Conservation (phyloP, 257 asterid species). For the Cordia subcordata region DNA sequence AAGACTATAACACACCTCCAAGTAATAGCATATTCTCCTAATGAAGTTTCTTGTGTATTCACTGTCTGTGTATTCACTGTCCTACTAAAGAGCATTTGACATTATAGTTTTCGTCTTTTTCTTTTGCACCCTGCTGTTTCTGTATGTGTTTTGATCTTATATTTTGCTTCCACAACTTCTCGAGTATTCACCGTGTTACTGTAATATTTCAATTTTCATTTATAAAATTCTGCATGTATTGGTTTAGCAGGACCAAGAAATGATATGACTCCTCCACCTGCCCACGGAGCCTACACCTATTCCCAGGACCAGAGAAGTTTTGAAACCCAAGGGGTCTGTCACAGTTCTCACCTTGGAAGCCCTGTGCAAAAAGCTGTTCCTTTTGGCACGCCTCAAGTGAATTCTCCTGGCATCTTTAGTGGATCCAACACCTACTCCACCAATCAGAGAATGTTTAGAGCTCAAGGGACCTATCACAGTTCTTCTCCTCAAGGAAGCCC, state of each 20-base stretch:
- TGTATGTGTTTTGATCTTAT: not conserved
- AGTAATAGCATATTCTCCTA: constrained; percentile 40
- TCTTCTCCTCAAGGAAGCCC: constrained; percentile 29
- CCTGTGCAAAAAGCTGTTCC: too few species aligned
- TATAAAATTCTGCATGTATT: not conserved
- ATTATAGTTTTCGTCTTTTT: not conserved
- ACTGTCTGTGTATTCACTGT: not conserved
- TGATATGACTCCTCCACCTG: constrained; percentile 21
- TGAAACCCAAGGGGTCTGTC: constrained; percentile 35
- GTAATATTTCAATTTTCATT: constrained; percentile 4
- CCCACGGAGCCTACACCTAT: constrained; percentile 26
- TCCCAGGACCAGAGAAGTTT: constrained; percentile 26
- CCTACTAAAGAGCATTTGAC: not conserved
- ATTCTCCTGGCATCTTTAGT: constrained; percentile 1
- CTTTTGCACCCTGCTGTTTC: not conserved
- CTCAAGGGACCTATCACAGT: constrained; percentile 31
- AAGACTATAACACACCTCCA: constrained; percentile 38
- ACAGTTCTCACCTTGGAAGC: constrained; percentile 17
- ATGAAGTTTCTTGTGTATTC: not conserved
- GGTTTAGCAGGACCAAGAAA: constrained; percentile 35
- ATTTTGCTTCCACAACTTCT: not conserved
- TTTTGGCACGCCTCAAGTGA: too few species aligned
- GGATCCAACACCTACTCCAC: constrained; percentile 26
- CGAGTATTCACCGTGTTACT: too few species aligned
- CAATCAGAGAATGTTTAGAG: constrained; percentile 27